phyloP scores from a whole-genome alignment of 345 rosid genomes.

The Eutrema heterophyllum region DNA sequence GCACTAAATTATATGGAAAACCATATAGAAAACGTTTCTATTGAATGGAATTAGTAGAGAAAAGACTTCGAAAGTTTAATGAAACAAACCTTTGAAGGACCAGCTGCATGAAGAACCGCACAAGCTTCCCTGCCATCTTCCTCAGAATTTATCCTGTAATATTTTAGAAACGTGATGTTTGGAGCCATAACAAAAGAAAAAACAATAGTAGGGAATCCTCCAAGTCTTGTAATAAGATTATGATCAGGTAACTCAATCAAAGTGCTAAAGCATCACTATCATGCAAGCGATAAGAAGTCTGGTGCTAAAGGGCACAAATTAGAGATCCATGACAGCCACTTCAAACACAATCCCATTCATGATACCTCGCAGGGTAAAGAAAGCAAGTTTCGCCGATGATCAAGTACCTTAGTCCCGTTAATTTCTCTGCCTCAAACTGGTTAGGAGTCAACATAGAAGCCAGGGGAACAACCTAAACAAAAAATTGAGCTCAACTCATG shows the following conservation, averaged over 20 bases:
- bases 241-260: not conserved
- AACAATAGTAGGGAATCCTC: not conserved
- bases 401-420: constrained; percentile 77
- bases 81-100: constrained; percentile 76
- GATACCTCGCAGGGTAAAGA: not conserved
- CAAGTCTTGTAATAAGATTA: not conserved
- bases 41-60: not conserved
- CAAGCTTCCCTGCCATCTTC: constrained; percentile 89
- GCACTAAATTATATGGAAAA: not conserved
- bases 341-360: not conserved
- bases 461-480: constrained; percentile 82
- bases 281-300: not conserved
- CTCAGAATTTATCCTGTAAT: constrained; percentile 69
- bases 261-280: not conserved
- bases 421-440: constrained; percentile 96
- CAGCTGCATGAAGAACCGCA: constrained; percentile 84
- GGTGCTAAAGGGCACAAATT: not conserved
- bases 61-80: not conserved
- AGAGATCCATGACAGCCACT: not conserved
- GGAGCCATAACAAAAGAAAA: not conserved
- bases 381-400: not conserved
- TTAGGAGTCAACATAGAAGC: constrained; percentile 99
- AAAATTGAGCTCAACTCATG: not conserved
- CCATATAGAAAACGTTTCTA: not conserved
- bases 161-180: constrained; percentile 1